phyloP scores from a whole-genome alignment of 148 eudicot species.

The Nepenthes gracilis region DNA sequence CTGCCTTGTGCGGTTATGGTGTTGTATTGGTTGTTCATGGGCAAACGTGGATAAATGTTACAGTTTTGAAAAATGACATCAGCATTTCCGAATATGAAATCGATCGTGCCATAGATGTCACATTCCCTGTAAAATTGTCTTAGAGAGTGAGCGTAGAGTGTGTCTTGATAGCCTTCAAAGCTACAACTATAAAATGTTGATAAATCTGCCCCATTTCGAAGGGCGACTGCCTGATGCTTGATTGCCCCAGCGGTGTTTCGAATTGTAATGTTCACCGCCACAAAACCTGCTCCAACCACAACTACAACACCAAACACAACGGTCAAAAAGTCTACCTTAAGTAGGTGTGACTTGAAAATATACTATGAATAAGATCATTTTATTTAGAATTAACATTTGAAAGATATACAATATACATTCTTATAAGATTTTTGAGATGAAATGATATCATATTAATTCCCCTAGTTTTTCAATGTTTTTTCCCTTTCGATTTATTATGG shows the following conservation, averaged over 20 bases:
- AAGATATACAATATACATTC: no score
- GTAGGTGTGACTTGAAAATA: no score
- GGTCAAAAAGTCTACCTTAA: no score
- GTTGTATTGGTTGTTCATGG: conserved; percentile 43
- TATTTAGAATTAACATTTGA: no score
- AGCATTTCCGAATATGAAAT: conserved; percentile 76
- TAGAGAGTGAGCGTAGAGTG: conserved; percentile 56
- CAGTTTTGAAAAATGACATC: conserved; percentile 54
- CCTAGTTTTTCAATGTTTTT: no score
- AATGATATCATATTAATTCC: no score
- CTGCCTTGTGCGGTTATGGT: conserved; percentile 75
- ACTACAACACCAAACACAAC: no score
- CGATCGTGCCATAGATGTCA: conserved; percentile 67
- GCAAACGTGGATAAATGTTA: conserved; percentile 46
- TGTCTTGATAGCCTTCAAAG: conserved; percentile 78
- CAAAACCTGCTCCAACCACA: no score
- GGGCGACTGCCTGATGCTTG: conserved; percentile 74
- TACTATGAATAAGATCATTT: no score
- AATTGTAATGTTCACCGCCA: conserved; percentile 35
- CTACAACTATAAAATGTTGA: conserved; percentile 68
- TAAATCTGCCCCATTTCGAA: conserved; percentile 60
- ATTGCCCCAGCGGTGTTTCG: conserved; percentile 67
- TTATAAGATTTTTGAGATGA: no score
- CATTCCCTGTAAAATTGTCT: conserved; percentile 64
- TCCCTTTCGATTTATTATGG: no score